Percentiles rank a stretch among this genome's conserved stretches.
phyloP scores from a whole-genome alignment of 2,329 filamentous ascomycete species.

The Ophiostoma sp. region DNA sequence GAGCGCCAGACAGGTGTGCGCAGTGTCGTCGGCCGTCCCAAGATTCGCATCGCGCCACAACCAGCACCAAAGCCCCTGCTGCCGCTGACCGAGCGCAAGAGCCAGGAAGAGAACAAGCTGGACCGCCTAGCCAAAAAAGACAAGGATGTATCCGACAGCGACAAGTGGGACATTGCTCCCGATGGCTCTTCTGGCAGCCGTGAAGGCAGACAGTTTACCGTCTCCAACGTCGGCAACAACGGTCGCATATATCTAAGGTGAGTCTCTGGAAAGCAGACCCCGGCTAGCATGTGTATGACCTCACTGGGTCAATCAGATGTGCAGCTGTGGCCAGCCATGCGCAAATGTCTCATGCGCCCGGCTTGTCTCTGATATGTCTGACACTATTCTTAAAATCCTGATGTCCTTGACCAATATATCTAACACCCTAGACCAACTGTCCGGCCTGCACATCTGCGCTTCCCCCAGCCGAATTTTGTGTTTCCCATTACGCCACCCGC shows the following conservation, averaged over 20 bases:
- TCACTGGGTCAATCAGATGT: neutral
- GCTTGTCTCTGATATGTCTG: slow-evolving; percentile 5
- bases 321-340: slow-evolving; percentile 1
- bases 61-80: slow-evolving; percentile 39
- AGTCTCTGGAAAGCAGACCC: neutral
- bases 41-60: slow-evolving; percentile 30
- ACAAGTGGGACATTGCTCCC: slow-evolving; percentile 52
- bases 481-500: slow-evolving; percentile 58
- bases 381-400: neutral
- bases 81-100: slow-evolving; percentile 44
- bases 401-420: neutral
- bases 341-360: neutral
- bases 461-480: slow-evolving; percentile 55
- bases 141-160: slow-evolving; percentile 53
- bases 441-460: slow-evolving; percentile 56
- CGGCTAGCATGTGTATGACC: neutral
- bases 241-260: slow-evolving; percentile 79
- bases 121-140: slow-evolving; percentile 44
- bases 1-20: slow-evolving; percentile 24
- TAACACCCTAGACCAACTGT: slow-evolving; percentile 49
- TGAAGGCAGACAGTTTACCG: slow-evolving; percentile 68
- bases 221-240: slow-evolving; percentile 77
- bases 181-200: slow-evolving; percentile 58
- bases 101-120: slow-evolving; percentile 39
- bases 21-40: slow-evolving; percentile 28